Percentiles rank a stretch among this genome's conserved stretches.
Evolutionary conservation across 1,284 basidiomycete genomes (phyloP).

Genomic region (Rugosomyces carneus): DNA sequence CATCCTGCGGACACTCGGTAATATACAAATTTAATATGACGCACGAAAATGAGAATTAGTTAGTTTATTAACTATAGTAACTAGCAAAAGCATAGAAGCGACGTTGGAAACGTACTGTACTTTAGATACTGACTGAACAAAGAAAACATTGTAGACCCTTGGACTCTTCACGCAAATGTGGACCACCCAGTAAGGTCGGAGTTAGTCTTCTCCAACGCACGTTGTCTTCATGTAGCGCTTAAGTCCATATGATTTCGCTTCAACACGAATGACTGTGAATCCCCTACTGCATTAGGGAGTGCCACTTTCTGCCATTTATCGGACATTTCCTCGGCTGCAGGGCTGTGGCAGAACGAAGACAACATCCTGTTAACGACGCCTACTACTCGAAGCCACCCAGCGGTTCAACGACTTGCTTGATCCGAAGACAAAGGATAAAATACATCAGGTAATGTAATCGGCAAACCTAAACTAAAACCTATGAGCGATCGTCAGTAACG

Average conservation of each 20-base stretch:
- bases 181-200: neutral
- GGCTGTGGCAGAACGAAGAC: neutral
- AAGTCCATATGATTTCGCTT: neutral
- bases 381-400: neutral
- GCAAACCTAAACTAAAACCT: no score
- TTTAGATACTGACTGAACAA: neutral
- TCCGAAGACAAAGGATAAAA: neutral
- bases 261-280: neutral
- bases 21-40: neutral
- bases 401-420: neutral
- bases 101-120: neutral
- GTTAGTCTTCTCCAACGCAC: neutral
- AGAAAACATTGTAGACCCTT: neutral
- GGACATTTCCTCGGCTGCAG: neutral
- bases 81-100: neutral
- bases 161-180: no score
- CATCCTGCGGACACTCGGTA: neutral
- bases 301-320: neutral
- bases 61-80: slow-evolving; percentile 7
- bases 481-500: no score
- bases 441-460: neutral
- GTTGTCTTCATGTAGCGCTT: neutral
- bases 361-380: neutral
- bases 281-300: neutral
- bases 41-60: neutral